A percentile compares a stretch with the other conserved stretches of the same genome.
Evolutionary conservation across 768 basidiomycete genomes (phyloP).

Genomic region (Rhodotorula paludigena): DNA sequence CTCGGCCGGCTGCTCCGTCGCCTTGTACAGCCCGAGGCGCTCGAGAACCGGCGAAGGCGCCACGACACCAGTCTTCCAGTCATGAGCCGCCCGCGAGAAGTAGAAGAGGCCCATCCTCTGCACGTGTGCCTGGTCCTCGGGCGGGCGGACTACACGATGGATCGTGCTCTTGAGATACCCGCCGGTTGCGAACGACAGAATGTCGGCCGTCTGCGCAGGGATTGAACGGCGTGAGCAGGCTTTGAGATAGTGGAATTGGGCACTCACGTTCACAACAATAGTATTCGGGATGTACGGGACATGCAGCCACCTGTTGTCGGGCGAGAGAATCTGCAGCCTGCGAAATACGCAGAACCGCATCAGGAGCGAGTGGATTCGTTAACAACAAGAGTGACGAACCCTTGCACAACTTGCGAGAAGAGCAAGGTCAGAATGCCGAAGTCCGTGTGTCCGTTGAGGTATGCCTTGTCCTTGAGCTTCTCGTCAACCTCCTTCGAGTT

Average conservation of each 20-base stretch:
- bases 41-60: conserved; percentile 21
- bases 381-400: too few relatives aligned
- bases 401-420: conserved; percentile 11
- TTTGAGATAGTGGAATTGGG: neutral
- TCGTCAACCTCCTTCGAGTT: conserved; percentile 9
- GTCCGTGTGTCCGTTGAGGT: conserved; percentile 7
- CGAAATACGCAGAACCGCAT: too few relatives aligned
- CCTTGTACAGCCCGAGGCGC: conserved; percentile 13
- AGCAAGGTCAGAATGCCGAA: conserved; percentile 15
- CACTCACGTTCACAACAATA: conserved; percentile 17
- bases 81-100: conserved; percentile 10
- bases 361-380: too few relatives aligned
- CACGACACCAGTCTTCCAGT: conserved; percentile 1
- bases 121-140: conserved; percentile 10
- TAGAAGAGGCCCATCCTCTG: conserved; percentile 17
- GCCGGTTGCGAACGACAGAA: conserved; percentile 45
- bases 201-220: conserved; percentile 36
- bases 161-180: conserved; percentile 45
- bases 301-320: neutral
- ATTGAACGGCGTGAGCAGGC: neutral
- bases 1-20: neutral
- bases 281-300: conserved; percentile 8
- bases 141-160: conserved; percentile 24
- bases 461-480: conserved; percentile 4
- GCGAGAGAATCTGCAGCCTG: conserved; percentile 9